phyloP scores from a whole-genome alignment of 306 rosid species.

The Carpinus viminea region DNA sequence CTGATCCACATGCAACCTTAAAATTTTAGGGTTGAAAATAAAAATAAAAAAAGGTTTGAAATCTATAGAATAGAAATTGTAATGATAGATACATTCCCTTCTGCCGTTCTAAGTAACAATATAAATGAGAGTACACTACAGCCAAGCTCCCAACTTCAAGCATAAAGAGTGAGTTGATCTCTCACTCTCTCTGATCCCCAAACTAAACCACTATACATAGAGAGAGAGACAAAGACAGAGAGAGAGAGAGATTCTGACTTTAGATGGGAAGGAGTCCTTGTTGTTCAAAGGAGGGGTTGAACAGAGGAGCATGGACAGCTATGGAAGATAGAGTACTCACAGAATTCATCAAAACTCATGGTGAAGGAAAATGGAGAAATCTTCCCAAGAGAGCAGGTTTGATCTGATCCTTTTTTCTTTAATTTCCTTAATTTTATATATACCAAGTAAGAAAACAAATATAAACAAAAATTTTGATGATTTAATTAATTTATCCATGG shows the following conservation, averaged over 20 bases:
- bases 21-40: not conserved
- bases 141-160: not conserved
- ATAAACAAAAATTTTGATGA: not conserved
- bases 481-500: not conserved
- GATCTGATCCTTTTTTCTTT: not conserved
- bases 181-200: not conserved
- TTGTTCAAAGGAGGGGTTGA: constrained; percentile 44
- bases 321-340: constrained; percentile 40
- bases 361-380: constrained; percentile 57
- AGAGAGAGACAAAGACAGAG: constrained; percentile 1
- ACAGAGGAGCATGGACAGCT: constrained; percentile 54
- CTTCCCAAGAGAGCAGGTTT: constrained; percentile 53
- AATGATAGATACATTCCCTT: not conserved
- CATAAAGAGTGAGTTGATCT: not conserved
- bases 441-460: too few relatives aligned
- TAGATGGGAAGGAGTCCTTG: constrained; percentile 52
- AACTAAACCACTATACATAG: not conserved
- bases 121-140: not conserved
- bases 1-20: constrained; percentile 14
- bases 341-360: constrained; percentile 36
- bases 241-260: not conserved
- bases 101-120: not conserved
- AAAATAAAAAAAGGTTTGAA: too few relatives aligned
- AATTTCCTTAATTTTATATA: too few relatives aligned
- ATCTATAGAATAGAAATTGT: not conserved